Evolutionary conservation across 2,329 filamentous ascomycete genomes (phyloP).

Genomic region (Talaromyces sp.): DNA sequence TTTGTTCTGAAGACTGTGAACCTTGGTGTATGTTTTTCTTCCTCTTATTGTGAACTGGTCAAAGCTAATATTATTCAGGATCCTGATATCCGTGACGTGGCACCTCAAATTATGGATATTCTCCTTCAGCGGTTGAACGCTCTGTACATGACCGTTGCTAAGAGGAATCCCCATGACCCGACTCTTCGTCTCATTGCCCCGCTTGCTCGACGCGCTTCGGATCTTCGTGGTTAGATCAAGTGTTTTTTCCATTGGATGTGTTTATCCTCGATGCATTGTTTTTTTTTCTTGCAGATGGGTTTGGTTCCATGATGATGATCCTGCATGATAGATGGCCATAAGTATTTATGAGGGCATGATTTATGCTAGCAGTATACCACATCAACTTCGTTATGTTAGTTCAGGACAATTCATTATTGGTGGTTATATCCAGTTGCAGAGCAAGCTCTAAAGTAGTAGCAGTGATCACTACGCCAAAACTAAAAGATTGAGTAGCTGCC

Average conservation of each 20-base stretch:
- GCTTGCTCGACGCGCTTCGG: constrained; percentile 38
- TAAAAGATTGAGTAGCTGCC: too few species aligned
- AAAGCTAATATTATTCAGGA: constrained; percentile 31
- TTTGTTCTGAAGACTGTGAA: constrained; percentile 51
- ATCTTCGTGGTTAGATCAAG: constrained; percentile 20
- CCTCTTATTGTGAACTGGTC: background rate
- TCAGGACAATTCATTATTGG: too few species aligned
- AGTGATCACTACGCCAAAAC: too few species aligned
- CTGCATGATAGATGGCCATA: background rate
- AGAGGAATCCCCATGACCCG: constrained; percentile 47
- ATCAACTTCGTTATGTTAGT: background rate
- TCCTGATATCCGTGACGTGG: constrained; percentile 50
- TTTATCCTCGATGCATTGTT: too few species aligned
- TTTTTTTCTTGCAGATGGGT: too few species aligned
- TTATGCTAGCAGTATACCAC: background rate
- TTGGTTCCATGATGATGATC: too few species aligned
- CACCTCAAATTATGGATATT: constrained; percentile 55
- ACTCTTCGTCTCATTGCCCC: constrained; percentile 47
- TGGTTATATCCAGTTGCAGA: too few species aligned
- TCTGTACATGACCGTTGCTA: constrained; percentile 52
- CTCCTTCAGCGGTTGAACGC: constrained; percentile 51
- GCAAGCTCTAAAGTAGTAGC: too few species aligned
- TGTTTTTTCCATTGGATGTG: background rate
- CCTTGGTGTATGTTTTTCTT: constrained; percentile 39
- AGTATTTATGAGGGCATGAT: background rate